phyloP scores from a whole-genome alignment of 2,329 filamentous ascomycete species.

The Colletotrichum truncatum region DNA sequence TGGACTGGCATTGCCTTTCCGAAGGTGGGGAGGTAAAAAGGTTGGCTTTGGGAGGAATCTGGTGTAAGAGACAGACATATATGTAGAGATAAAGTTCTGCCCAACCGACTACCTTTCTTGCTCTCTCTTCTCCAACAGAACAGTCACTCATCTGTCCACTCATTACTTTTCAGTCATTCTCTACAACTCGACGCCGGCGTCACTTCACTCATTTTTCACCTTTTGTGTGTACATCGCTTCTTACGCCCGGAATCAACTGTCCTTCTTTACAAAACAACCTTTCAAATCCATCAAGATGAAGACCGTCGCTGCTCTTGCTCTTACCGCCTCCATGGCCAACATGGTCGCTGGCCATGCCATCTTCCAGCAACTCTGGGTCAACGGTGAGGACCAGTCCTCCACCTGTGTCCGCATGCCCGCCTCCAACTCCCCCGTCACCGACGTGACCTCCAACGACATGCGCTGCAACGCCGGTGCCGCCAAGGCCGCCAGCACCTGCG shows the following conservation, averaged over 20 bases:
- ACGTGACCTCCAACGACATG: conserved; percentile 49
- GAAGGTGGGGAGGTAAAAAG: not conserved
- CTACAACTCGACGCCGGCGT: conserved; percentile 30
- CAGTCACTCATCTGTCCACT: conserved; percentile 30
- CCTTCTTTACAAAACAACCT: conserved; percentile 11
- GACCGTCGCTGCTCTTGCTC: conserved; percentile 20
- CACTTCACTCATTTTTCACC: conserved; percentile 27
- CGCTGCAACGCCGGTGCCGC: conserved; percentile 51
- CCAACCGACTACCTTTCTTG: not conserved
- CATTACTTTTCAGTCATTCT: conserved; percentile 28
- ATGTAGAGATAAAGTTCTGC: not conserved
- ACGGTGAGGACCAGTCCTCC: conserved; percentile 38
- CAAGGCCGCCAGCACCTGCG: conserved; percentile 38
- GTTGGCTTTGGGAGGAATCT: not conserved
- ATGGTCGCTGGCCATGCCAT: conserved; percentile 52
- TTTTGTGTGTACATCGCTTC: conserved; percentile 24
- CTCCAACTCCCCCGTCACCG: conserved; percentile 51
- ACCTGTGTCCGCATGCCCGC: conserved; percentile 31
- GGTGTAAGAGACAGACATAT: conserved; percentile 15
- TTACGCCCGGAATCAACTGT: conserved; percentile 19
- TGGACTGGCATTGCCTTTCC: conserved; percentile 8
- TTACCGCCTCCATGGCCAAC: conserved; percentile 29
- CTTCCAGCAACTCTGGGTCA: conserved; percentile 59
- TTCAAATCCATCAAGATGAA: conserved; percentile 25
- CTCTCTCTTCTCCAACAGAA: conserved; percentile 13